Evolutionary conservation across 225 moss, liverwort and hornwort species (phyloP).

Genomic region (Bryum argenteum): DNA sequence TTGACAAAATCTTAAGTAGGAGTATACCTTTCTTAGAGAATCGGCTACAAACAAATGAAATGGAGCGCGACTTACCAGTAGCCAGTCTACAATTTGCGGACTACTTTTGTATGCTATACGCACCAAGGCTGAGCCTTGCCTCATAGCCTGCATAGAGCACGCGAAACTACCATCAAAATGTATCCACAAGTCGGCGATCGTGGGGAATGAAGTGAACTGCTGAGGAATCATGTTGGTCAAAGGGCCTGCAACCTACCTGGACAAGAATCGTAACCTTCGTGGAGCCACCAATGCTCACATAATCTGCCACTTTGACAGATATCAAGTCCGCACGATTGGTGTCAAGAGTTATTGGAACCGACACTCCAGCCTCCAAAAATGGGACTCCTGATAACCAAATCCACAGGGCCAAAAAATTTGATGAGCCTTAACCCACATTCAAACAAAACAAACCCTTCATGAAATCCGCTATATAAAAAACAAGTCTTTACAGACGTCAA

Average conservation of each 20-base stretch:
- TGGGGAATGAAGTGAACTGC: slow-evolving; percentile 8
- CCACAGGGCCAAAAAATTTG: slow-evolving; percentile 9
- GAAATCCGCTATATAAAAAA: neutral
- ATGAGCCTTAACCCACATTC: neutral
- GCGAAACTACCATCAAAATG: slow-evolving; percentile 9
- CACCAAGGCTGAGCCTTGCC: slow-evolving; percentile 91
- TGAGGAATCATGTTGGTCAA: slow-evolving; percentile 9
- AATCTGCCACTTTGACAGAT: slow-evolving; percentile 71
- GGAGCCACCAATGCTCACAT: slow-evolving; percentile 47
- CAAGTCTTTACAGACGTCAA: slow-evolving; percentile 14
- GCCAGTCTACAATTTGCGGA: slow-evolving; percentile 72
- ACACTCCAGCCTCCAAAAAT: slow-evolving; percentile 74
- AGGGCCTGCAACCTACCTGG: slow-evolving; percentile 46
- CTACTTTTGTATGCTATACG: slow-evolving; percentile 64
- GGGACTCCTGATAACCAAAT: slow-evolving; percentile 58
- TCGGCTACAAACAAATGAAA: slow-evolving; percentile 3
- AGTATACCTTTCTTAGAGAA: neutral
- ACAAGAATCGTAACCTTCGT: slow-evolving; percentile 64
- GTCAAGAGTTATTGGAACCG: slow-evolving; percentile 64
- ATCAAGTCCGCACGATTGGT: slow-evolving; percentile 90
- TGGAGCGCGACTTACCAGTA: slow-evolving; percentile 55
- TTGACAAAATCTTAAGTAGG: neutral
- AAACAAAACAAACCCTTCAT: slow-evolving; percentile 13
- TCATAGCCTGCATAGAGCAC: slow-evolving; percentile 57
- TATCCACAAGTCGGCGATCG: slow-evolving; percentile 1